phyloP scores from a whole-genome alignment of 2,329 filamentous ascomycete genomes.

The Aspergillus awamori region DNA sequence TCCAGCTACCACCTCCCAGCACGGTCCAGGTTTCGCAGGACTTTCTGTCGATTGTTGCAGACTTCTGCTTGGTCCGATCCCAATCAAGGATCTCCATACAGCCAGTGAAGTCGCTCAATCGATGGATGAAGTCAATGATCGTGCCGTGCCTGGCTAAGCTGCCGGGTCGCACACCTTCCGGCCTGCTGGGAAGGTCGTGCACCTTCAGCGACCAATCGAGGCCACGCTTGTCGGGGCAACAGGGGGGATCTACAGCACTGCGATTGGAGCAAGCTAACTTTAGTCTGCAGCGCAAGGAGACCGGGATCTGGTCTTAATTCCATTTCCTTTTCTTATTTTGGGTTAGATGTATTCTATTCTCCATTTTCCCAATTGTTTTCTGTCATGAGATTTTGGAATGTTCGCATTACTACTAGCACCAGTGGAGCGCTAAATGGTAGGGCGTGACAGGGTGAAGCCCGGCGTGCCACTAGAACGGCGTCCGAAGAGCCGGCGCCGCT shows the following conservation, averaged over 20 bases:
- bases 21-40: neutral
- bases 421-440: neutral
- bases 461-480: neutral
- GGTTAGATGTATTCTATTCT: neutral
- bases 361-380: neutral
- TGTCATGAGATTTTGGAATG: neutral
- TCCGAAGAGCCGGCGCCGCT: neutral
- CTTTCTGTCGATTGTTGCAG: no score
- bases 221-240: slow-evolving; percentile 3
- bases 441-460: neutral
- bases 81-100: neutral
- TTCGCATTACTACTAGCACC: neutral
- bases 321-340: neutral
- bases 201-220: slow-evolving; percentile 2
- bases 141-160: slow-evolving; percentile 6
- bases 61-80: neutral
- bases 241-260: slow-evolving; percentile 8
- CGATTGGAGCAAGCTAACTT: slow-evolving; percentile 6
- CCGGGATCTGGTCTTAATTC: neutral
- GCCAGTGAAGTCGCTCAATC: neutral
- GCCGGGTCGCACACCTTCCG: slow-evolving; percentile 11
- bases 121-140: slow-evolving; percentile 1
- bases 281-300: neutral
- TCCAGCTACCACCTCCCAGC: neutral
- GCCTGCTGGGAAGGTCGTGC: slow-evolving; percentile 4